Percentiles rank a stretch among this genome's conserved stretches.
These are phyloP conservation scores for Rhizomucor miehei DNA, from an alignment of 371 early-diverging fungal species.

Conservation along the genomic window DNA sequence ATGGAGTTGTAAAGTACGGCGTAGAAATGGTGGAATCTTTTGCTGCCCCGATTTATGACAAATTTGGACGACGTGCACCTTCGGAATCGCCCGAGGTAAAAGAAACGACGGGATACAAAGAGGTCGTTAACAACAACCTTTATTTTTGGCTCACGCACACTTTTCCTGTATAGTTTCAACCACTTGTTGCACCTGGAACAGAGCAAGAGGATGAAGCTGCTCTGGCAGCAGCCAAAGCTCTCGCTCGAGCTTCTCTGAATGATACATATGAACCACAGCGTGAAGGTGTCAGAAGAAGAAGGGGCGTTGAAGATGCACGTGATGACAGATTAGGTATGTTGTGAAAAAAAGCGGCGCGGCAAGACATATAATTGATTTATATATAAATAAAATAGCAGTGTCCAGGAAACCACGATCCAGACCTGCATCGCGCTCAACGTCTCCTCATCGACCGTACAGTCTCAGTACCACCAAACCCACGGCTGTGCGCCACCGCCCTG, in stretches of 20 bases:
- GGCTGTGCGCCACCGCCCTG: slow-evolving; percentile 14
- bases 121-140: too few relatives aligned
- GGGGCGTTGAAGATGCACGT: slow-evolving; percentile 30
- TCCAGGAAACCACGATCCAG: slow-evolving; percentile 24
- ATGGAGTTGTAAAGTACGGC: slow-evolving; percentile 56
- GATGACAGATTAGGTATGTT: slow-evolving; percentile 25
- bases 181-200: slow-evolving; percentile 11
- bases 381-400: background rate
- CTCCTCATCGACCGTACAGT: slow-evolving; percentile 38
- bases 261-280: slow-evolving; percentile 22
- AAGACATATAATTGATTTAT: background rate
- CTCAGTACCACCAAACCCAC: slow-evolving; percentile 18
- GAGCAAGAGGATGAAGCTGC: slow-evolving; percentile 32
- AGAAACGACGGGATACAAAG: background rate
- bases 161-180: slow-evolving; percentile 3
- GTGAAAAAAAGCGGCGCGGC: background rate
- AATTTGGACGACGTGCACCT: slow-evolving; percentile 24
- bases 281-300: slow-evolving; percentile 18
- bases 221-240: slow-evolving; percentile 35
- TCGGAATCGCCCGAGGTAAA: slow-evolving; percentile 12
- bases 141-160: too few relatives aligned
- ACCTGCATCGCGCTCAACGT: slow-evolving; percentile 36
- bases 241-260: slow-evolving; percentile 33
- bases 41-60: slow-evolving; percentile 42
- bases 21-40: slow-evolving; percentile 82